A percentile compares a stretch with the other conserved stretches of the same genome.
Evolutionary conservation across 2,329 filamentous ascomycete species (phyloP).

Genomic region (Emergomyces orientalis): DNA sequence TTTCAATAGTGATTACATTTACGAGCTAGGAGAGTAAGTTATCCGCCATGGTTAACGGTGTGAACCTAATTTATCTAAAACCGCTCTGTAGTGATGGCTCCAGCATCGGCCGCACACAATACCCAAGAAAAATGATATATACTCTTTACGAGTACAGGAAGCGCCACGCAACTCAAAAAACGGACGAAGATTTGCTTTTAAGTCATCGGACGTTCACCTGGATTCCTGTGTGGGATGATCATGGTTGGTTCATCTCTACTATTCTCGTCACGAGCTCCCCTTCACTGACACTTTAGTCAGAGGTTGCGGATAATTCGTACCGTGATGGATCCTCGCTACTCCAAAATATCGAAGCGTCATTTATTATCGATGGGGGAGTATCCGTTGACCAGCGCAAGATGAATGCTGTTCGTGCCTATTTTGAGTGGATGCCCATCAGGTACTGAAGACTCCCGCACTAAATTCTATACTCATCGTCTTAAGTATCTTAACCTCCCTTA

Average conservation of each 20-base stretch:
- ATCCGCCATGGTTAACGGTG: constrained; percentile 8
- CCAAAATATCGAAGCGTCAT: constrained; percentile 59
- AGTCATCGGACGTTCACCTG: constrained; percentile 43
- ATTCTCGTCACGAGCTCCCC: neutral
- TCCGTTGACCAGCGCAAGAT: constrained; percentile 63
- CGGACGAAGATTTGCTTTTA: neutral
- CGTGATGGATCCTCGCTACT: constrained; percentile 52
- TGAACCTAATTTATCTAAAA: constrained; percentile 2
- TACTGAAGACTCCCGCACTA: constrained; percentile 15
- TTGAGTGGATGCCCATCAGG: constrained; percentile 55
- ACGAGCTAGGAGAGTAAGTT: constrained; percentile 42
- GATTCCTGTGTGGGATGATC: constrained; percentile 57
- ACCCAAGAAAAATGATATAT: constrained; percentile 41
- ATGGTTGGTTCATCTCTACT: constrained; percentile 30
- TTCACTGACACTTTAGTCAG: constrained; percentile 19
- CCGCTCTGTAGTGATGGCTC: constrained; percentile 30
- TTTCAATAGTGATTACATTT: constrained; percentile 50
- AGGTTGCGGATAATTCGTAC: constrained; percentile 57
- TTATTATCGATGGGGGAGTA: constrained; percentile 48
- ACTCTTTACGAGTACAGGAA: constrained; percentile 46
- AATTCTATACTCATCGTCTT: neutral
- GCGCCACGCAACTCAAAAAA: constrained; percentile 4
- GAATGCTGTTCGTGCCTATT: constrained; percentile 61
- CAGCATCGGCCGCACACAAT: constrained; percentile 36
- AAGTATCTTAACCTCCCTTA: neutral